Base-by-base conservation (phyloP, 352 stramenopile genomes). In the Aphanomyces stellatus region DNA sequence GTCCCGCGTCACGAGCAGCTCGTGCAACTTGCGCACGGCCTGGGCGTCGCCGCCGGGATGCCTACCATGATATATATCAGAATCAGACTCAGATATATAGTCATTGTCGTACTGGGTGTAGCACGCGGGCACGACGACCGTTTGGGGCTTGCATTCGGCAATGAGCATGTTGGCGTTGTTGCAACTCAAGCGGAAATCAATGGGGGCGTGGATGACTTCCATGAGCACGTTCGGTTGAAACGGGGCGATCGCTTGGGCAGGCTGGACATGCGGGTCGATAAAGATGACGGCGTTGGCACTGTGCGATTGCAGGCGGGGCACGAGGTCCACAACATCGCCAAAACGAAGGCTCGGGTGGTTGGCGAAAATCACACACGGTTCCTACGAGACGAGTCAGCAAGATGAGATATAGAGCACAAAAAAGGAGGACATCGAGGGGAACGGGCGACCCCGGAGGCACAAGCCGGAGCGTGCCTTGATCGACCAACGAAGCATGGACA, bases 101-200 rank as follows among this genome's bases (percentile, higher is more conserved):
- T n/a, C 73, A 53, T 17, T 59, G 27, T 33, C 41, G 53, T 31
- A 67, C 27, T 78, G 31, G 7, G 73, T 84, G 59, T 82, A 91
- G 28, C 92, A 85, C 28, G 77, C 64, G 0, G 87, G 82, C 0
- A 92, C 67, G 49, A 95, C 76, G 5, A 95, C 66, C 30, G 76
- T 88, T 5, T 81, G 77, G 6, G 87, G 87, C 13, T 72, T 79
- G 59, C 87, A 95, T 3, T 86, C 81, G 1, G 85, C 79, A 42
- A 95, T 88, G 31, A 95, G 85, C 69, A 91, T 86, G 65, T 95
- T 95, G 27, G 81, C 87, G 53, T 95, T 85, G 1, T 86, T 86
- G 62, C 87, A 95, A 61, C 79, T 90, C 61, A 95, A 72, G 6
- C 84, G 76, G 19, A 83, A 77, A 35, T 95, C 86, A 33, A 95